Base-by-base conservation (phyloP, 331 rosid species). In the Saraca asoca region DNA sequence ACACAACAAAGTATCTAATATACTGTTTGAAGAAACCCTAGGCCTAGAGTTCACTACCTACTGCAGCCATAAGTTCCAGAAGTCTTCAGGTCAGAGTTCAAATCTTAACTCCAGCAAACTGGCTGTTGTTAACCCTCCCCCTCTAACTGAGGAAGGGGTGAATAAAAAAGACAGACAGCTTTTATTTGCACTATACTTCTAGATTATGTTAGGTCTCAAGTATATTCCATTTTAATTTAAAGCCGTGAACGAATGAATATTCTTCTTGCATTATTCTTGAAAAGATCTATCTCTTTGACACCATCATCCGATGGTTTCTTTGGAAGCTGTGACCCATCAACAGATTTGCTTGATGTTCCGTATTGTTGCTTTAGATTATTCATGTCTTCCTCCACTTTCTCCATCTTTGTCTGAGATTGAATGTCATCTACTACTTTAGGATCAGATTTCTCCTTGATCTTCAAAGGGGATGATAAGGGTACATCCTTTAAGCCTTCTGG, bases 161-260 rank as follows among this genome's bases (percentile, higher is more conserved):
- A 58, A 24, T 14, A 19, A 38, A 29, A 60, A 57, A 34, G 16
- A 29, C 19, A 55, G 17, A 15, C 16, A 59, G 62, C 58, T 24
- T 33, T 52, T 39, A 56, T 62, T 63, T 69, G 24, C 46, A 64
- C 24, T 54, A 46, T 48, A 31, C 35, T 66, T 44, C 74, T 38
- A 17, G 17, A 78, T 33, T 56, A 33, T 5, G 45, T 48, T n/a
- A 2, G 53, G 67, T 58, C 16, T 18, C 3, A 45, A 42, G 56
- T 18, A 49, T 41, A 9, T 16, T 69, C 48, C 66, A 71, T 55
- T 24, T 24, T 24, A 24, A 24, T 70, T 66, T 75, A 80, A 18
- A 80, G 82, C 20, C 95, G 83, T 18, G 97, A 88, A 9, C 96
- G 80, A 66, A 88, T 83, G 75, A 91, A 91, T 14, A 85, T 74